phyloP scores from a whole-genome alignment of 805 yeast genomes.

The Teunomyces barrocoloradensis region DNA sequence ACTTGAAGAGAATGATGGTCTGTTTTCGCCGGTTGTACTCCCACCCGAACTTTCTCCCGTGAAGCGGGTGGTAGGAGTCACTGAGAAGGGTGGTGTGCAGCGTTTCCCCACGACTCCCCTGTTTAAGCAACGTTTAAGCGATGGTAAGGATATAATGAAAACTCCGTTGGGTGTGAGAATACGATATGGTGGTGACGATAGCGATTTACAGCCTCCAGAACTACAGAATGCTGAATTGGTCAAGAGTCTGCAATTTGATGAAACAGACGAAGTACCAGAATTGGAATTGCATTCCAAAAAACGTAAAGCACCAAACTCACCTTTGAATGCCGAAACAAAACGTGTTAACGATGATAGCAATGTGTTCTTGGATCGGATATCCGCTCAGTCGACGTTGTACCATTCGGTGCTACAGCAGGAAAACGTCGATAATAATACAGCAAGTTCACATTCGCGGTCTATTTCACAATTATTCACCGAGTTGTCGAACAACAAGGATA shows the following conservation, averaged over 20 bases:
- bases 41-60: conserved; percentile 20
- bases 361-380: conserved; percentile 31
- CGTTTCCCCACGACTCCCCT: conserved; percentile 14
- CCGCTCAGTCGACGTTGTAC: conserved; percentile 30
- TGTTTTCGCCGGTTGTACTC: conserved; percentile 18
- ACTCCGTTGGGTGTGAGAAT: conserved; percentile 25
- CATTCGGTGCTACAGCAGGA: conserved; percentile 23
- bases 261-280: background rate
- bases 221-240: conserved; percentile 9
- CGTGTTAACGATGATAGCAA: conserved; percentile 26
- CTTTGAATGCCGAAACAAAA: background rate
- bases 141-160: conserved; percentile 18
- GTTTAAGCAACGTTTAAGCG: conserved; percentile 14
- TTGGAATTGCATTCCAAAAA: background rate
- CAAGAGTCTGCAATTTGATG: background rate
- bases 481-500: conserved; percentile 13
- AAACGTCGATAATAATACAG: conserved; percentile 15
- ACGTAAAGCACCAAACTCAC: background rate
- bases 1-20: background rate
- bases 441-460: conserved; percentile 22
- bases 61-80: conserved; percentile 5
- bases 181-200: conserved; percentile 25
- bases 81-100: conserved; percentile 16
- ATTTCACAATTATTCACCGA: conserved; percentile 34
- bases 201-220: conserved; percentile 29